Conservation (phyloP, 768 basidiomycete species). For the Tylopilus balloui region DNA sequence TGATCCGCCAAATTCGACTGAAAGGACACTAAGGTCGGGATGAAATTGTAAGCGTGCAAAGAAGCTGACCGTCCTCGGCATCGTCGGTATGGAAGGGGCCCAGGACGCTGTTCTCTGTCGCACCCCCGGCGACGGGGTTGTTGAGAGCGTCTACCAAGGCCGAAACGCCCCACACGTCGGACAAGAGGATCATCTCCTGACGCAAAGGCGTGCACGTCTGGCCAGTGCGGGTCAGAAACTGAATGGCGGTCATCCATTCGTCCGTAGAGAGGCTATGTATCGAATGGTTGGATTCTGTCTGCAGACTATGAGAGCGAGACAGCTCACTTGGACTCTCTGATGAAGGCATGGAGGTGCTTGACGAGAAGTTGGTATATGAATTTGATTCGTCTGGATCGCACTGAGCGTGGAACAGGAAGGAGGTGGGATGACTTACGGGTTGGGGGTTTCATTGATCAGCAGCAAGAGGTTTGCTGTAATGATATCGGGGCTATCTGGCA, state of each 20-base stretch:
- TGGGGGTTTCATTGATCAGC: conserved; percentile 33
- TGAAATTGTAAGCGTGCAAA: neutral
- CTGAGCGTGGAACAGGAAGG: neutral
- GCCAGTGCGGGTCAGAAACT: conserved; percentile 74
- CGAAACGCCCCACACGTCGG: conserved; percentile 75
- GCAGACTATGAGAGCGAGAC: neutral
- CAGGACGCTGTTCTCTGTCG: conserved; percentile 72
- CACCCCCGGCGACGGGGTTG: conserved; percentile 55
- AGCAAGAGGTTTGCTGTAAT: conserved; percentile 47
- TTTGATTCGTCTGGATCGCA: conserved; percentile 34
- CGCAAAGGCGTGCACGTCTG: conserved; percentile 67
- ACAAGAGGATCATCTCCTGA: conserved; percentile 83
- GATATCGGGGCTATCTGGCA: conserved; percentile 45
- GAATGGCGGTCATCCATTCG: conserved; percentile 79
- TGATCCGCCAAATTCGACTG: conserved; percentile 64
- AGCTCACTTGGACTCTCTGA: conserved; percentile 60
- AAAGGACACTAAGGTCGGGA: neutral
- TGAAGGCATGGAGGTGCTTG: conserved; percentile 69
- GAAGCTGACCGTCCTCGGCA: conserved; percentile 57
- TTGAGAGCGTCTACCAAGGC: conserved; percentile 73
- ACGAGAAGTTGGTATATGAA: conserved; percentile 52
- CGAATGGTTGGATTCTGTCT: neutral
- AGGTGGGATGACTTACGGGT: conserved; percentile 34
- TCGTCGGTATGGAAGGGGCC: conserved; percentile 84
- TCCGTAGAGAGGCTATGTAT: conserved; percentile 59